Evolutionary conservation across 2,329 filamentous ascomycete genomes (phyloP), one percentile per base, ranked within the genome.

Genomic region (Alternaria angustiovoidea): DNA sequence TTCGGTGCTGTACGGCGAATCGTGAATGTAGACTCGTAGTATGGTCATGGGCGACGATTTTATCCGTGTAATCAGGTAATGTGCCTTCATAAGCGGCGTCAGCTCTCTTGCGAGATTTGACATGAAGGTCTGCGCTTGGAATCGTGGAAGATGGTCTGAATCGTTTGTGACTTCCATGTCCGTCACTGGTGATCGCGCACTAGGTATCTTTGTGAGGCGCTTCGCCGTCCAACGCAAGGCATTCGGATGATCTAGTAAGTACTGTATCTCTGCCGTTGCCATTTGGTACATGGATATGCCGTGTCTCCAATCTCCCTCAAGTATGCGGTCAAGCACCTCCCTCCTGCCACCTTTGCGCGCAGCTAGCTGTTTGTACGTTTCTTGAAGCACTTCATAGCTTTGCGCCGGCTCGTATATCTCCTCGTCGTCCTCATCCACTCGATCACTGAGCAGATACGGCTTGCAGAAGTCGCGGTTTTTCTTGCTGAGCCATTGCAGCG

Each of bases 101-200:
- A 93, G 85, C 72, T 94, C 89, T 41, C 84, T 83, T 67, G 94
- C 90, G 2, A 97, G 86, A 66, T 89, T 90, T 65, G 87, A 87
- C 38, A 96, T 82, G 75, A 96, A 96, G 0, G 90, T 91, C 5
- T 91, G 88, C 1, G 92, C 90, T 71, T 96, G 91, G 70, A 95
- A 92, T 16, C 90, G 88, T 11, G 92, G 92, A 20, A 86, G 74
- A 47, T 76, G 76, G 44, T 78, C 70, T 11, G 74, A 75, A 64
- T 78, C 76, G 59, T 77, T 75, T 4, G 70, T 77, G 54, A 75
- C 71, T 55, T 83, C 80, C 72, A 76, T 74, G 46, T 74, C 73
- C 26, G 69, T 57, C 41, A 63, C 51, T 28, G 62, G 64, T 20
- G 65, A 66, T 53, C 71, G 74, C 32, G 64, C 65, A 57, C 70